phyloP scores from a whole-genome alignment of 1,284 basidiomycete genomes.

The Apiotrichum gracile region DNA sequence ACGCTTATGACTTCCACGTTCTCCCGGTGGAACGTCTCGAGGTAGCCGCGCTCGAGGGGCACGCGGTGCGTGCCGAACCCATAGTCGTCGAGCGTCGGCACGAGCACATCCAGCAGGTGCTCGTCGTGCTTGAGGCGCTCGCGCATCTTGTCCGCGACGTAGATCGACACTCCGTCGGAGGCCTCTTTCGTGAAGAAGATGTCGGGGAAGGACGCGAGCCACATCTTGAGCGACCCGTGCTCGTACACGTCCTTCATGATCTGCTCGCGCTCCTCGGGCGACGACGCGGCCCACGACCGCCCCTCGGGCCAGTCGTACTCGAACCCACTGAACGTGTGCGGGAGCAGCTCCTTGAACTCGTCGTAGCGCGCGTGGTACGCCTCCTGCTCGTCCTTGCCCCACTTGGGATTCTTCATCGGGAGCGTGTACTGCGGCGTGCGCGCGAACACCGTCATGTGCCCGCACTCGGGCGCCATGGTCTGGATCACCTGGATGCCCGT shows the following conservation, averaged over 20 bases:
- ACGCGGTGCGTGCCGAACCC: conserved; percentile 13
- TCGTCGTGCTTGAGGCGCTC: conserved; percentile 10
- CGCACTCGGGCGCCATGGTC: conserved; percentile 1
- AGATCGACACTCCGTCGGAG: conserved; percentile 2
- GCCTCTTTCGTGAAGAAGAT: conserved; percentile 9
- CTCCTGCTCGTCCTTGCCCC: not conserved
- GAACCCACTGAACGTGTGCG: conserved; percentile 7
- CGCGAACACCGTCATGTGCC: conserved; percentile 10
- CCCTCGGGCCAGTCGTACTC: conserved; percentile 5
- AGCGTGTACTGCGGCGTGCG: conserved; percentile 13
- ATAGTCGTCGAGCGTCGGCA: conserved; percentile 3
- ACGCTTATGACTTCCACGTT: conserved; percentile 12
- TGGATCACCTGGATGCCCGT: conserved; percentile 16
- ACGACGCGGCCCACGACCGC: not conserved
- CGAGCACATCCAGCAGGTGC: conserved; percentile 6
- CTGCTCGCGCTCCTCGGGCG: conserved; percentile 3
- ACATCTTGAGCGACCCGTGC: conserved; percentile 13
- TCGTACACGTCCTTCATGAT: conserved; percentile 6
- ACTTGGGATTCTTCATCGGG: conserved; percentile 15
- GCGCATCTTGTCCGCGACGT: conserved; percentile 7
- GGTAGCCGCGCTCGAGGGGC: conserved; percentile 13
- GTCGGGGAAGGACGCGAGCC: conserved; percentile 10
- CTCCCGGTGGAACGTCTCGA: conserved; percentile 6
- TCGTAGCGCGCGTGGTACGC: conserved; percentile 4
- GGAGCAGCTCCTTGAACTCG: not conserved